Conservation (phyloP, 768 basidiomycete species). For the Agrocybe pediades region DNA sequence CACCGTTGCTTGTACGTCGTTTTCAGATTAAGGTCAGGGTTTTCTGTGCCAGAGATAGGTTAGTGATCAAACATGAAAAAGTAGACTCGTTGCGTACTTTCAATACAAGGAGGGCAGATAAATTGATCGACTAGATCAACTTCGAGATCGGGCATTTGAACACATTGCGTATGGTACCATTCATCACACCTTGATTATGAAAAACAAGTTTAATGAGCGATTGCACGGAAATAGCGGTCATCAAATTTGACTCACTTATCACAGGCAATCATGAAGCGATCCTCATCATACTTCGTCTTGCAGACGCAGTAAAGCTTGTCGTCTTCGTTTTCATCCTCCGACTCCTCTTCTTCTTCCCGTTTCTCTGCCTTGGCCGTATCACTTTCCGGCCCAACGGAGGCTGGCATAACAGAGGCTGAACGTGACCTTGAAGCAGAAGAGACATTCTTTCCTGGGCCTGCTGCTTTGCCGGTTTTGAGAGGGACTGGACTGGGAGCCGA, state of each 20-base stretch:
- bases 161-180: constrained; percentile 91
- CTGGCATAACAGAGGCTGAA: constrained; percentile 70
- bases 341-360: constrained; percentile 51
- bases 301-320: constrained; percentile 89
- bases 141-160: constrained; percentile 77
- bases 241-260: constrained; percentile 62
- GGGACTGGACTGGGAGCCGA: neutral
- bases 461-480: constrained; percentile 13
- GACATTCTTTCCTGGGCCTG: constrained; percentile 34
- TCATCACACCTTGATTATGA: constrained; percentile 75
- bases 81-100: constrained; percentile 43
- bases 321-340: constrained; percentile 47
- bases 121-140: constrained; percentile 92
- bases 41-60: constrained; percentile 37
- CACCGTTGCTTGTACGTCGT: constrained; percentile 86
- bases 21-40: constrained; percentile 56
- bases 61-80: neutral
- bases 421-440: constrained; percentile 53
- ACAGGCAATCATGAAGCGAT: constrained; percentile 90
- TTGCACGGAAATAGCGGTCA: neutral
- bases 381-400: constrained; percentile 35
- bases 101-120: constrained; percentile 80
- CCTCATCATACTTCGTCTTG: constrained; percentile 85
- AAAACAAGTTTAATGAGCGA: neutral
- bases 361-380: constrained; percentile 37